Conservation (phyloP, 495 filamentous ascomycete genomes). For the Lophiotrema nucula region DNA sequence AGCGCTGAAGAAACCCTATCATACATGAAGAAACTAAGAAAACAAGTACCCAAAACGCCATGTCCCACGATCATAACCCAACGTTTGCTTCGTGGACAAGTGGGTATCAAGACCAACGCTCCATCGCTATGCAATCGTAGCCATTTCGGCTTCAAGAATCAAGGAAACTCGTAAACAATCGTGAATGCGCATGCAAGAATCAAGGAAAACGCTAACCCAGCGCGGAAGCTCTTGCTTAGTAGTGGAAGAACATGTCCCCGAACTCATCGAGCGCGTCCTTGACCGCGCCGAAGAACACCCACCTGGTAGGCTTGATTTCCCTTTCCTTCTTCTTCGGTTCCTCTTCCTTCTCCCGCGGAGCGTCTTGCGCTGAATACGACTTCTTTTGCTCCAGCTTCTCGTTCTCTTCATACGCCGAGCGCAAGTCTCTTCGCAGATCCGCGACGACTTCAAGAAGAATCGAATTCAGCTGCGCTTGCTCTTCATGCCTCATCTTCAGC, state of each 20-base stretch:
- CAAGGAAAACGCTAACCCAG: no score
- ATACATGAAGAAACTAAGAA: no score
- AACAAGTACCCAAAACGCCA: no score
- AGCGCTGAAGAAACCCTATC: no score
- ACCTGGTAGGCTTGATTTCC: neutral
- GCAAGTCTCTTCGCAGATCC: slow-evolving; percentile 9
- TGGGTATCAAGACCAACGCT: no score
- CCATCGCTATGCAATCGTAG: no score
- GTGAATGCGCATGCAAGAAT: no score
- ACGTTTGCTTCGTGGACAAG: no score
- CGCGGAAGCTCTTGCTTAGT: no score
- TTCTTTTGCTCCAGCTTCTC: neutral
- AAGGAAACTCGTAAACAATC: no score
- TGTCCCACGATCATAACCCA: no score
- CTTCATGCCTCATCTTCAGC: slow-evolving; percentile 9
- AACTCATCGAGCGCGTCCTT: slow-evolving; percentile 17
- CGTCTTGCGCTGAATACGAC: neutral
- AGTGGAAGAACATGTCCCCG: slow-evolving; percentile 12
- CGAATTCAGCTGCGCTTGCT: slow-evolving; percentile 15
- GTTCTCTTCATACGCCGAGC: neutral
- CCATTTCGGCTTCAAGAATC: no score
- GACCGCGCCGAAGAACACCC: slow-evolving; percentile 1
- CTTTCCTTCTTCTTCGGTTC: neutral
- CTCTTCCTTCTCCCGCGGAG: neutral
- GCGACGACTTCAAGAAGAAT: slow-evolving; percentile 15